Evolutionary conservation across 139 green algal genomes (phyloP).

Genomic region (Picochlorum sp.): DNA sequence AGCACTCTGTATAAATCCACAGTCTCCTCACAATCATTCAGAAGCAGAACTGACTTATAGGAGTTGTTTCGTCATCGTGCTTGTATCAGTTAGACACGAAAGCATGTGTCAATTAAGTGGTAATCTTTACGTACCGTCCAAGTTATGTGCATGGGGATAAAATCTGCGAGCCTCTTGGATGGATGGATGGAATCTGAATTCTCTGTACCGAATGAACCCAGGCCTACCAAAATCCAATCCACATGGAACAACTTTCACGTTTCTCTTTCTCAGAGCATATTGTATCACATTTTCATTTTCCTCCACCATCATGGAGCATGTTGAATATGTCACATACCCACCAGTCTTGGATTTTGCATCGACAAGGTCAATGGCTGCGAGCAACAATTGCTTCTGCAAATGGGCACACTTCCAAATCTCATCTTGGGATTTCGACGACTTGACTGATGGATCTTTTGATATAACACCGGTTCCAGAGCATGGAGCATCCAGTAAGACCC

Average conservation of each 20-base stretch:
- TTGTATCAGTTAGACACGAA: background rate
- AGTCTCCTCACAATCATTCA: slow-evolving; percentile 21
- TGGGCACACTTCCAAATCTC: slow-evolving; percentile 89
- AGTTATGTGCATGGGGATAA: slow-evolving; percentile 97
- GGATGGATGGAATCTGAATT: slow-evolving; percentile 91
- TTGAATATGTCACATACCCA: slow-evolving; percentile 92
- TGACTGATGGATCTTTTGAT: slow-evolving; percentile 88
- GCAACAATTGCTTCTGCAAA: slow-evolving; percentile 96
- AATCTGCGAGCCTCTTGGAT: slow-evolving; percentile 77
- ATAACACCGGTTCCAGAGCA: slow-evolving; percentile 97
- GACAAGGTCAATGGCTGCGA: slow-evolving; percentile 94
- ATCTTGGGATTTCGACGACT: slow-evolving; percentile 68
- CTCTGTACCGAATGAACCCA: slow-evolving; percentile 76
- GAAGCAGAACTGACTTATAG: slow-evolving; percentile 38
- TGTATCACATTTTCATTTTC: slow-evolving; percentile 97
- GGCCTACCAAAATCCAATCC: slow-evolving; percentile 91
- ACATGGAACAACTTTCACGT: slow-evolving; percentile 89
- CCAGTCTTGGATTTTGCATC: slow-evolving; percentile 73
- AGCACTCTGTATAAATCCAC: slow-evolving; percentile 7
- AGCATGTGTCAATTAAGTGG: background rate
- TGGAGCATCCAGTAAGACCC: slow-evolving; percentile 94
- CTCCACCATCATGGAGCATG: slow-evolving; percentile 96
- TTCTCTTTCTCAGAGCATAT: slow-evolving; percentile 90
- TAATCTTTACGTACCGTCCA: slow-evolving; percentile 71
- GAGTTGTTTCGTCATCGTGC: slow-evolving; percentile 22